Conservation (phyloP, 179 eudicot genomes). For the Spergularia azorica region DNA sequence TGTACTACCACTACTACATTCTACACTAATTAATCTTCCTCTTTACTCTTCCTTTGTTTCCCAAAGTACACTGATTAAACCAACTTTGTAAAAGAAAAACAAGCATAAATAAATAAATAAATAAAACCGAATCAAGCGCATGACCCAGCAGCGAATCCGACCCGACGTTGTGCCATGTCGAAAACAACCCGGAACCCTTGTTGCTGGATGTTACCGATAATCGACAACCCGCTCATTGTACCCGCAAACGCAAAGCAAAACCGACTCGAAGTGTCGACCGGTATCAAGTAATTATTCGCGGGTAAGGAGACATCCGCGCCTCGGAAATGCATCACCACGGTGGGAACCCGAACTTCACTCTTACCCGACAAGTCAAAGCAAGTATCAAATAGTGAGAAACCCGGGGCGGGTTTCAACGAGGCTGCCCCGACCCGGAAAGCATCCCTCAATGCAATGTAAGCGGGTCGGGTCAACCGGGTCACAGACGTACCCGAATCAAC, state of each 20-base stretch:
- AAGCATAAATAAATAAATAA: no score
- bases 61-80: background rate
- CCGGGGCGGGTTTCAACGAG: conserved; percentile 51
- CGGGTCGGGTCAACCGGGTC: conserved; percentile 79
- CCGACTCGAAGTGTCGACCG: conserved; percentile 72
- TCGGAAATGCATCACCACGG: conserved; percentile 76
- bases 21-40: conserved; percentile 6
- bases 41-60: background rate
- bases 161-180: conserved; percentile 60
- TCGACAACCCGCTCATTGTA: conserved; percentile 71
- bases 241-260: conserved; percentile 96
- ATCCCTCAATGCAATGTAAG: conserved; percentile 65
- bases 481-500: conserved; percentile 93
- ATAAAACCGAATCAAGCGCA: conserved; percentile 43
- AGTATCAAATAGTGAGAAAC: conserved; percentile 83
- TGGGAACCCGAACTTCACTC: conserved; percentile 81
- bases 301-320: conserved; percentile 80
- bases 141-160: conserved; percentile 73
- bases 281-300: conserved; percentile 84
- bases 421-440: conserved; percentile 68
- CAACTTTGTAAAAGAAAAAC: no score
- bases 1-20: no score
- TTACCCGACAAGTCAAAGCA: conserved; percentile 83
- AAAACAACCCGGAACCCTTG: conserved; percentile 84
- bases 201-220: conserved; percentile 92